A percentile compares a stretch with the other conserved stretches of the same genome.
Evolutionary conservation across 371 early-diverging fungal genomes (phyloP).

Genomic region (Mucor mucedo): DNA sequence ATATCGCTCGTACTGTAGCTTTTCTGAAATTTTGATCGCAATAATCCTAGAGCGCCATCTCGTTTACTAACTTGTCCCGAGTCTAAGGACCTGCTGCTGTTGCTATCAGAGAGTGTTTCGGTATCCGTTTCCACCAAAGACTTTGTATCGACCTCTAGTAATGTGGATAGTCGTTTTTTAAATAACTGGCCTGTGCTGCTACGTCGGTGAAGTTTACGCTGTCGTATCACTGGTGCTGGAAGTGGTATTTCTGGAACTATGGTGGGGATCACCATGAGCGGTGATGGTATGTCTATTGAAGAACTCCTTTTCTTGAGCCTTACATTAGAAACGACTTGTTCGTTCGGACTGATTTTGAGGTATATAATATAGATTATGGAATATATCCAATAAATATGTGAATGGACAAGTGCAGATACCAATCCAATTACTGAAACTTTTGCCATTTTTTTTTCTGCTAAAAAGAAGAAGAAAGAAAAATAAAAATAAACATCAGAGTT

Average conservation of each 20-base stretch:
- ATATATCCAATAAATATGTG: conserved; percentile 25
- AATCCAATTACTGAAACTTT: conserved; percentile 5
- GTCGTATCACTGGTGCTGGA: background rate
- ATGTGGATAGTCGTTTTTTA: background rate
- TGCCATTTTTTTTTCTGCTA: background rate
- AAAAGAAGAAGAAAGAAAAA: background rate
- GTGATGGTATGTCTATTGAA: no score
- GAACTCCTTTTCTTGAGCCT: no score
- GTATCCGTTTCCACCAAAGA: no score
- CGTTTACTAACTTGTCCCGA: no score
- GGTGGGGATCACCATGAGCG: background rate
- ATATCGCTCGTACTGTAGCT: background rate
- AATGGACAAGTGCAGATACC: conserved; percentile 22
- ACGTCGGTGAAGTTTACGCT: background rate
- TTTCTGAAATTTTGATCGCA: background rate
- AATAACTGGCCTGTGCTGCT: conserved; percentile 3
- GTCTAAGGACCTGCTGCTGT: no score
- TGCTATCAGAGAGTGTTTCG: no score
- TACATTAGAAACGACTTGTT: background rate
- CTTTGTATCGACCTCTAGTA: no score
- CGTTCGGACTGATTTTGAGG: conserved; percentile 8
- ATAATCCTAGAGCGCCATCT: background rate
- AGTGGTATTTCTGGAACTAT: background rate
- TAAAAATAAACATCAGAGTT: background rate
- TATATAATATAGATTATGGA: conserved; percentile 27